Conservation (phyloP, 176 grass and related monocot species). For the Hsuehochloa calcarea region DNA sequence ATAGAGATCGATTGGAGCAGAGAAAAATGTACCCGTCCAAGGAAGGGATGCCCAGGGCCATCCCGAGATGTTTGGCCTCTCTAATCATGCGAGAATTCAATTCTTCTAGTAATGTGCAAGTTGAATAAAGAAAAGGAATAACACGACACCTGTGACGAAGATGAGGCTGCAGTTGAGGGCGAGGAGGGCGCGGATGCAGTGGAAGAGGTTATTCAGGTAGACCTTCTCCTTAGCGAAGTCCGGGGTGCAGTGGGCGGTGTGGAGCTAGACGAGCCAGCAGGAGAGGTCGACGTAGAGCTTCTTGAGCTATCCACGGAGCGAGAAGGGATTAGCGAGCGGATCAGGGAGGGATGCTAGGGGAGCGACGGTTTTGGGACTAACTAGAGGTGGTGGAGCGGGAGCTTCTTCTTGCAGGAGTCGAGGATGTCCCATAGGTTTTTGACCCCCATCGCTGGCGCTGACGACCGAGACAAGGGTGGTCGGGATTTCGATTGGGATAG, state of each 20-base stretch:
- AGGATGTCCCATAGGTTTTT: constrained; percentile 97
- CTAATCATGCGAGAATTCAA: constrained; percentile 87
- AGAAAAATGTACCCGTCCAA: constrained; percentile 67
- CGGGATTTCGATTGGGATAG: too few relatives aligned
- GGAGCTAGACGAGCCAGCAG: constrained; percentile 87
- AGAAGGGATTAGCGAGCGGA: background rate
- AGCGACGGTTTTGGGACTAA: constrained; percentile 35
- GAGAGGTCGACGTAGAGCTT: constrained; percentile 92
- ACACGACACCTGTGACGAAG: constrained; percentile 56
- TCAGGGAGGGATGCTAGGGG: background rate
- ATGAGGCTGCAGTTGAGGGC: constrained; percentile 88
- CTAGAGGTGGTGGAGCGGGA: constrained; percentile 91
- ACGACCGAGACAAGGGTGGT: too few relatives aligned
- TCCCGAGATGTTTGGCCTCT: constrained; percentile 80
- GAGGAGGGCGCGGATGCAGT: constrained; percentile 84
- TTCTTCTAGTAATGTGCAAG: background rate
- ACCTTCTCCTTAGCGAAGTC: constrained; percentile 68
- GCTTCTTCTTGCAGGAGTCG: constrained; percentile 93
- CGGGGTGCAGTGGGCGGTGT: constrained; percentile 45
- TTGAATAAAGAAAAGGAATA: background rate
- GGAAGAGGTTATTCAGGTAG: constrained; percentile 83
- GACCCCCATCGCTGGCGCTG: constrained; percentile 55
- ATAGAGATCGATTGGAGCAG: constrained; percentile 4
- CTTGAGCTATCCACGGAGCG: constrained; percentile 29
- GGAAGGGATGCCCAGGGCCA: constrained; percentile 78